Conservation (phyloP, 148 eudicot species). For the Fagopyrum tataricum region DNA sequence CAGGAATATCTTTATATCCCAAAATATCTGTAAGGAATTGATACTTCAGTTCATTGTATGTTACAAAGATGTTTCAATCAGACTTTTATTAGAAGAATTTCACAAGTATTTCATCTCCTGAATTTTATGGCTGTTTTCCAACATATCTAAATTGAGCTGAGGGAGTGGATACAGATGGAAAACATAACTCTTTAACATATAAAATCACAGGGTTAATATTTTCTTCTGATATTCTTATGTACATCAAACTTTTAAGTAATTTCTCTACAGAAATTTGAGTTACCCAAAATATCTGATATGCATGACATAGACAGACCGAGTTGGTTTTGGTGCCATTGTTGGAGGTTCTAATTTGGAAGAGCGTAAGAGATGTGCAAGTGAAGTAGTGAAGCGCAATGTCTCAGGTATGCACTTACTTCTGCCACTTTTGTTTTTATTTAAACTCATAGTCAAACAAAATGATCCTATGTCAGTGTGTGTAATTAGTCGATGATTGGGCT, state of each 20-base stretch:
- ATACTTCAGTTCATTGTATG: background rate
- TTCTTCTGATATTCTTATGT: background rate
- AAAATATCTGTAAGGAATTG: no score
- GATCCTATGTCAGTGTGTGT: background rate
- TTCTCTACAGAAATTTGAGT: background rate
- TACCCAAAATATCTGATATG: slow-evolving; percentile 17
- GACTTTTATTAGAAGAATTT: background rate
- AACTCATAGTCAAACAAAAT: background rate
- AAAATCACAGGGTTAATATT: background rate
- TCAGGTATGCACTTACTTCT: slow-evolving; percentile 38
- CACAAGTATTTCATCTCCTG: background rate
- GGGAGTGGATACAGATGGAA: background rate
- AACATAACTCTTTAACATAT: background rate
- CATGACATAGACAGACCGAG: slow-evolving; percentile 50
- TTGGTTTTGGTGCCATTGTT: slow-evolving; percentile 75
- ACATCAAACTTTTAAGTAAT: background rate
- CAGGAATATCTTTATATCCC: no score
- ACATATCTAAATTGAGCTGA: background rate
- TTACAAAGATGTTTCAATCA: background rate
- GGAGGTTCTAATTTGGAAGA: slow-evolving; percentile 69
- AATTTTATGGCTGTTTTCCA: background rate
- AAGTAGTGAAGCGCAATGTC: slow-evolving; percentile 65
- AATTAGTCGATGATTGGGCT: background rate
- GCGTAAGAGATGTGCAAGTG: slow-evolving; percentile 57
- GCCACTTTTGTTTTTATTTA: background rate